phyloP scores from a whole-genome alignment of 2,329 filamentous ascomycete genomes.

The Fusarium kyushuense region DNA sequence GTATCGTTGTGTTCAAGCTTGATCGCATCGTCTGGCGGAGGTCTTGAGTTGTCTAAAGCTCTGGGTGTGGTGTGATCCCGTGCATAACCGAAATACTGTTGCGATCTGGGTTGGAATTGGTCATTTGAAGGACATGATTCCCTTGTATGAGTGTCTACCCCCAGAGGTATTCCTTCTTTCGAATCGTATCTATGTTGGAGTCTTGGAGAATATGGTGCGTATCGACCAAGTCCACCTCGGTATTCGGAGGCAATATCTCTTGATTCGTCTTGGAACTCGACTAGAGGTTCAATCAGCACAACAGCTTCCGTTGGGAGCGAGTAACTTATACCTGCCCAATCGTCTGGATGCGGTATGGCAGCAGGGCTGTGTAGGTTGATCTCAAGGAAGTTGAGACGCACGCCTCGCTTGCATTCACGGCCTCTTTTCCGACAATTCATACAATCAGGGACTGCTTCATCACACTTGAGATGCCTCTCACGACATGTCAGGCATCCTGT shows the following conservation, averaged over 20 bases:
- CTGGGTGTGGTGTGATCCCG: conserved; percentile 2
- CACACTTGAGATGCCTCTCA: conserved; percentile 91
- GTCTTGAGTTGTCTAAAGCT: background rate
- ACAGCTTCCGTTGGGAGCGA: background rate
- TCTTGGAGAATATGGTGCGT: conserved; percentile 60
- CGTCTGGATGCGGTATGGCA: conserved; percentile 52
- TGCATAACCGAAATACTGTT: conserved; percentile 4
- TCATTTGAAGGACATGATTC: background rate
- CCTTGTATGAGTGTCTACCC: background rate
- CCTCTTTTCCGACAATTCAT: conserved; percentile 91
- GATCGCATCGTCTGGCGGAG: background rate
- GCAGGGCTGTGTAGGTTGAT: conserved; percentile 78
- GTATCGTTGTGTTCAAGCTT: conserved; percentile 16
- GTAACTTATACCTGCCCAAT: conserved; percentile 45
- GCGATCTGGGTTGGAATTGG: conserved; percentile 4
- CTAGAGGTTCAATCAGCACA: conserved; percentile 50
- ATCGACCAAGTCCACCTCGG: conserved; percentile 79
- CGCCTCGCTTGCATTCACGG: conserved; percentile 84
- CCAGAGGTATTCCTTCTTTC: background rate
- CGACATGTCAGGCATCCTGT: conserved; percentile 93
- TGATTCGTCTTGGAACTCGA: conserved; percentile 90
- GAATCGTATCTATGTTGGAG: background rate
- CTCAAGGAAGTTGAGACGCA: conserved; percentile 93
- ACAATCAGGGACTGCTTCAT: conserved; percentile 74
- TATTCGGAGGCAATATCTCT: conserved; percentile 92